Conservation (phyloP, 176 grass and related monocot genomes). For the Aegilops umbellulata region DNA sequence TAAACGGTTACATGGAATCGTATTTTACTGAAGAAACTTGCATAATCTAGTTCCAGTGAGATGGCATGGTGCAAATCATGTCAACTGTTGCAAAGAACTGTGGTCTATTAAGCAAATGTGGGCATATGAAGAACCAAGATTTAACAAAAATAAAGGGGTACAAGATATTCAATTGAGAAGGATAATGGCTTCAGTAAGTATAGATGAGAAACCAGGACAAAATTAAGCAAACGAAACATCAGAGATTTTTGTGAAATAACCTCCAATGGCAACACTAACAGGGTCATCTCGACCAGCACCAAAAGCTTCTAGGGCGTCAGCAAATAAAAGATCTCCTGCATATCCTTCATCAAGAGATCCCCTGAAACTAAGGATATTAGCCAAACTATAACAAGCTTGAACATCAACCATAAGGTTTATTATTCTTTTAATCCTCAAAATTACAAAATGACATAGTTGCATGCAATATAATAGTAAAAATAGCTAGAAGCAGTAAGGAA, state of each 20-base stretch:
- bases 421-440: slow-evolving; percentile 13
- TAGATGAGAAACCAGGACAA: slow-evolving; percentile 22
- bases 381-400: slow-evolving; percentile 1
- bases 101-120: slow-evolving; percentile 2
- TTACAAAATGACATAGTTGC: neutral
- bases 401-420: neutral
- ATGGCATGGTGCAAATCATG: slow-evolving; percentile 20
- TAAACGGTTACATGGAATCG: neutral
- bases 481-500: slow-evolving; percentile 5
- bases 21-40: neutral
- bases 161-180: slow-evolving; percentile 11
- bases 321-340: slow-evolving; percentile 75
- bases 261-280: slow-evolving; percentile 93
- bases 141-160: neutral
- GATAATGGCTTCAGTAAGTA: neutral
- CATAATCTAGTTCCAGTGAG: neutral
- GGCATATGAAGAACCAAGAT: neutral
- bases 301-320: slow-evolving; percentile 76
- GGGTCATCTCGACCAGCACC: slow-evolving; percentile 93
- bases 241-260: slow-evolving; percentile 40
- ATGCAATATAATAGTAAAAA: slow-evolving; percentile 5
- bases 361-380: slow-evolving; percentile 53
- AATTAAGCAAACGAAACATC: slow-evolving; percentile 33
- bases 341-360: slow-evolving; percentile 83
- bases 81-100: neutral